Base-by-base conservation (phyloP, 306 rosid species). In the Argentina anserina region DNA sequence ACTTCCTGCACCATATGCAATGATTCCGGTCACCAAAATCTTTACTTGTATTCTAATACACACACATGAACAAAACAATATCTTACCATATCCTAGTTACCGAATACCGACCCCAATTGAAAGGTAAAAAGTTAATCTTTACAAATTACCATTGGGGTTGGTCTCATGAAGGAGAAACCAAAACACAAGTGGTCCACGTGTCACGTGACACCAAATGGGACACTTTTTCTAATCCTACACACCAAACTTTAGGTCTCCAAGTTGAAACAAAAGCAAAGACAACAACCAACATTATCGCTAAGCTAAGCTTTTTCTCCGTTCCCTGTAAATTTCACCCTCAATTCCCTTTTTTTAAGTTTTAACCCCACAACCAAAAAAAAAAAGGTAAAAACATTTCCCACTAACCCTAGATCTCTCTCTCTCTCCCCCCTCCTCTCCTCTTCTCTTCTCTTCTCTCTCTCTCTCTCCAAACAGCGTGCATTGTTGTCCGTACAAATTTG, bases 381-480 rank as follows among this genome's bases (percentile, higher is more conserved):
- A 49, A 2, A 13, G n/a, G n/a, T n/a, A n/a, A n/a, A 21, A 14
- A 37, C 1, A 7, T 15, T 45, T 45, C 2, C 50, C 43, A 62
- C 31, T 20, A 72, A 18, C 75, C 75, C 75, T 72, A 72, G 75
- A 72, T 72, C 67, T 62, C 67, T 62, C 64, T n/a, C 26, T 42
- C 2, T 47, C 14, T 52, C 26, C n/a, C 5, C 21, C 6, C 25
- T 7, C 4, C 62, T 56, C 34, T 26, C 18, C 34, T 26, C 18
- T 26, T 25, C 15, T 23, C 15, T 8, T 23, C 56, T 46, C 3
- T 17, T 21, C 25, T 50, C 25, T 50, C 34, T 52, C 74, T 33
- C 36, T 40, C 43, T 40, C 43, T 40, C 7, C 50, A 45, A 47
- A 64, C 59, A 52, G 59, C 29, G 26, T 25, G 64, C 59, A 42